Base-by-base conservation (phyloP, 2,329 filamentous ascomycete genomes). In the Fusarium torreyae region DNA sequence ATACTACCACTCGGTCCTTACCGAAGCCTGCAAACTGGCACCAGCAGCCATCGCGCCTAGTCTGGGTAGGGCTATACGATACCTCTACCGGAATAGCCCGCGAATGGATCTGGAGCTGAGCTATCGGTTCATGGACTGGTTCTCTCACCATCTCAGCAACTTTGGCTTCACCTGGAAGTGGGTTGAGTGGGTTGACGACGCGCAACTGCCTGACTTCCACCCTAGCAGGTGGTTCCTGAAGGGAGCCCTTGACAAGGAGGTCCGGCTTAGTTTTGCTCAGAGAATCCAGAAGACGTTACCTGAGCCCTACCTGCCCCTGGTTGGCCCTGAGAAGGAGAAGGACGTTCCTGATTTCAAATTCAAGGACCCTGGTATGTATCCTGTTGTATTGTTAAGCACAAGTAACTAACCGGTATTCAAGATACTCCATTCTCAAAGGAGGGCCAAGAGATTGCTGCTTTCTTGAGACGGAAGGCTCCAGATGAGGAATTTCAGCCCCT, bases 101-200 rank as follows among this genome's bases (percentile, higher is more conserved):
- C 88, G 87, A 4, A 90, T 98, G 84, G 96, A 99, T 76, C 84
- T 98, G 48, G 94, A 98, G 80, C 83, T 99, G 43, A 87, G 85
- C 57, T 92, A 94, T 75, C 89, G 96, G 26, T 98, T 98, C 81
- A 85, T 97, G 77, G 95, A 98, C 78, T 99, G 96, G 96, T 99
- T 99, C 77, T 89, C 95, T 18, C 96, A 99, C 79, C 96, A 99
- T 82, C 83, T 99, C 71, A 98, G 94, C 82, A 99, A 99, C 82
- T 99, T 99, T 77, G 96, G 97, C 54, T 99, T 98, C 78, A 96
- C 96, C 11, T 99, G 96, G 96, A 98, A 98, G 81, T 99, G 96
- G 96, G 91, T 92, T 17, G 96, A 99, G 82, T 99, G 96, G 96
- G 87, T 92, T 48, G 93, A 94, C 17, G 94, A 98, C 77, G 89